Conservation (phyloP, 2,329 filamentous ascomycete species). For the Parafenestella ontariensis region DNA sequence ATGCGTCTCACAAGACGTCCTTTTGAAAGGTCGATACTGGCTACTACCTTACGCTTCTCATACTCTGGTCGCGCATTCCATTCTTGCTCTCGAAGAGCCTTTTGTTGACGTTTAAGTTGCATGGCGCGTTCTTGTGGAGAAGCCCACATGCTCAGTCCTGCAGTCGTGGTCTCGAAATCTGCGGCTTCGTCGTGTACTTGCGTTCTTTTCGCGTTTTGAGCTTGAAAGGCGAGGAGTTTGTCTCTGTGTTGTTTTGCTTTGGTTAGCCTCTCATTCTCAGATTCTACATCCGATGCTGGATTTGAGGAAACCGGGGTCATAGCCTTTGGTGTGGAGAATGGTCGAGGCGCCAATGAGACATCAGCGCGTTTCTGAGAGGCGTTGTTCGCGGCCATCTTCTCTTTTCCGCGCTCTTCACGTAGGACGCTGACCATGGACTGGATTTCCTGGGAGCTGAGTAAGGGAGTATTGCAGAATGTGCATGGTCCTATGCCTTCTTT, state of each 20-base stretch:
- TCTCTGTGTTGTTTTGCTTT: conserved; percentile 81
- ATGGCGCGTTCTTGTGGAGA: conserved; percentile 80
- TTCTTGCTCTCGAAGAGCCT: conserved; percentile 81
- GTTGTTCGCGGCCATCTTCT: conserved; percentile 84
- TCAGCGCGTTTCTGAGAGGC: conserved; percentile 71
- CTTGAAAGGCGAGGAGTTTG: conserved; percentile 80
- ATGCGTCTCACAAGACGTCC: conserved; percentile 78
- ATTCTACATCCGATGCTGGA: conserved; percentile 48
- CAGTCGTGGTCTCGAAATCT: conserved; percentile 69
- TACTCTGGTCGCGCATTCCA: conserved; percentile 86
- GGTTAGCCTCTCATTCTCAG: conserved; percentile 66
- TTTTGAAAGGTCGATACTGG: conserved; percentile 82
- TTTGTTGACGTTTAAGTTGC: conserved; percentile 86
- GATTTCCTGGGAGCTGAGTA: conserved; percentile 76
- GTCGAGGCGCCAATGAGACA: conserved; percentile 65
- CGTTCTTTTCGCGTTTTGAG: conserved; percentile 83
- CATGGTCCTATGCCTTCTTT: conserved; percentile 94
- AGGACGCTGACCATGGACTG: conserved; percentile 86
- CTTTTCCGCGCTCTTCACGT: conserved; percentile 82
- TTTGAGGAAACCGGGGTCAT: conserved; percentile 44
- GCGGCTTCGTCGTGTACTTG: conserved; percentile 86
- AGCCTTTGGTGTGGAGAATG: conserved; percentile 59
- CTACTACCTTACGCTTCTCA: conserved; percentile 83
- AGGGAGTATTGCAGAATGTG: conserved; percentile 81
- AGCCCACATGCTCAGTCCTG: conserved; percentile 79